Evolutionary conservation across 2,329 filamentous ascomycete species (phyloP), one percentile per base, ranked within the genome.

Genomic region (Ophiosphaerella korrae): DNA sequence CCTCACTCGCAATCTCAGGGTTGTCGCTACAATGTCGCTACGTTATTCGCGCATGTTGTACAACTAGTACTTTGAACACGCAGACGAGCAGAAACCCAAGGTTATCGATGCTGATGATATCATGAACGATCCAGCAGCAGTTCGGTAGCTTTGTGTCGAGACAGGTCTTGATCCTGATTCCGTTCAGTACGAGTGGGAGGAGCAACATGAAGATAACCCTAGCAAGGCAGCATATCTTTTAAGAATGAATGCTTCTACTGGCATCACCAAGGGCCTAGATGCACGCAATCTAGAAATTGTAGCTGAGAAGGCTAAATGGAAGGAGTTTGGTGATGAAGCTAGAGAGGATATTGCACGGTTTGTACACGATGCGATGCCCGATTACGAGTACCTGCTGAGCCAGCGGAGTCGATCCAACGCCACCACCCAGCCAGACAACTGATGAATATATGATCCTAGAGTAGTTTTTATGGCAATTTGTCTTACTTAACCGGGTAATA

Each of bases 71-170:
- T 21, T 14, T 13, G 8, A 26, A 7, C 45, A 53, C 5, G 46
- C 26, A 2, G 9, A 12, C 8, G 23, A 32, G 0, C 29, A 42
- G 1, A 21, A 7, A 1, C 59, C 57, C 0, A 42, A 49, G 2
- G 36, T 62, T n/a, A 56, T 62, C 2, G 59, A 58, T n/a, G 57
- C 59, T 1, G 59, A 62, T 8, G 57, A 60, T 12, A 51, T 60
- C 36, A 60, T 62, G 49, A 48, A 45, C 5, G 36, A 50, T 12
- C 44, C 45, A 5, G 38, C 31, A 2, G 49, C 51, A 3, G 57
- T 62, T 1, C 33, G 55, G 2, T 38, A 50, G 23, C 35, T 62
- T 3, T 60, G 59, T 13, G 5, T 38, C 1, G 33, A 58, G 14
- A 53, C 49, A 0, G 45, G 55, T 0, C 24, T 62, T 13, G 49